Conservation (phyloP, 768 basidiomycete genomes). For the Coprinopsis strossmayeri region DNA sequence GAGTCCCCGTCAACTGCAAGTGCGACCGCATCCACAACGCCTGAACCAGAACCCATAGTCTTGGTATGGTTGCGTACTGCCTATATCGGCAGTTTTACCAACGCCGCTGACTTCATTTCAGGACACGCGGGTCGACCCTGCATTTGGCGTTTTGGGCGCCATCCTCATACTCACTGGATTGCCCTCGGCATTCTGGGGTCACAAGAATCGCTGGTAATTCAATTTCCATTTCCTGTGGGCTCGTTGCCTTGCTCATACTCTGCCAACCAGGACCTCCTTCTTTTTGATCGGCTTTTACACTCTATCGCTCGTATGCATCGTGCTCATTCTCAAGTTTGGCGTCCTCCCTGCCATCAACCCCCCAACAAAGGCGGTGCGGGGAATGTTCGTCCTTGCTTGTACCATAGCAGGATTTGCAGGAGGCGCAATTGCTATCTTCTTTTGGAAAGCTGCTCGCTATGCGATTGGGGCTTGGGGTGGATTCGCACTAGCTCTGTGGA, state of each 20-base stretch:
- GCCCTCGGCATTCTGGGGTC: conserved; percentile 86
- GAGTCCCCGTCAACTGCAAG: conserved; percentile 29
- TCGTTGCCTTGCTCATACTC: conserved; percentile 14
- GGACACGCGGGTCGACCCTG: conserved; percentile 75
- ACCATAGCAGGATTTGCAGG: conserved; percentile 77
- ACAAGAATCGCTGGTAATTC: conserved; percentile 89
- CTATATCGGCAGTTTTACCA: background rate
- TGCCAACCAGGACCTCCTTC: conserved; percentile 70
- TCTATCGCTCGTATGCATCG: conserved; percentile 76
- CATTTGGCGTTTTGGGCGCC: conserved; percentile 84
- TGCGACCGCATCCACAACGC: conserved; percentile 39
- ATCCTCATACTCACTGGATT: conserved; percentile 86
- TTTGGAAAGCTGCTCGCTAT: conserved; percentile 86
- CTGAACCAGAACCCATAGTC: conserved; percentile 36
- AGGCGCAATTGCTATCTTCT: conserved; percentile 84
- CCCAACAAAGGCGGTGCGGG: conserved; percentile 71
- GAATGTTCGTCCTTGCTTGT: conserved; percentile 83
- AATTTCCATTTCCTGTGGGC: conserved; percentile 6
- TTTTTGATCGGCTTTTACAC: conserved; percentile 92
- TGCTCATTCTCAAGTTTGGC: conserved; percentile 85
- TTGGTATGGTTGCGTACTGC: conserved; percentile 24
- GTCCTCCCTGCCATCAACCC: conserved; percentile 80
- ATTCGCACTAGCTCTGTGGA: conserved; percentile 79
- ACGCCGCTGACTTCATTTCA: conserved; percentile 23
- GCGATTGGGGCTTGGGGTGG: conserved; percentile 82